These are phyloP conservation scores for Neurospora intermedia DNA, from an alignment of 495 filamentous ascomycete genomes.

Conservation along the genomic window DNA sequence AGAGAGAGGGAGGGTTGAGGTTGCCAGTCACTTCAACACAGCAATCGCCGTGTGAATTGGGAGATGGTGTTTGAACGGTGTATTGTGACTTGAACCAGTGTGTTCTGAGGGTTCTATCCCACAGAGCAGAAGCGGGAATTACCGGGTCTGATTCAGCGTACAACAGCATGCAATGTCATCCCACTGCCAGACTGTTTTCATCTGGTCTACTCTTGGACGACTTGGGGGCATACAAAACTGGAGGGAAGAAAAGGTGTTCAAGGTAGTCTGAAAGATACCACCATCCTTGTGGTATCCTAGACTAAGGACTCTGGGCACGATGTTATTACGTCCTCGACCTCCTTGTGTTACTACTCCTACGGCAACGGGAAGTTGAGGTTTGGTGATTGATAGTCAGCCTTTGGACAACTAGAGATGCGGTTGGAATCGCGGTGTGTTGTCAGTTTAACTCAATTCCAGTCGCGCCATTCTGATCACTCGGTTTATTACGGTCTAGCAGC, in stretches of 20 bases:
- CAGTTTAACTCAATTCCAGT: not conserved
- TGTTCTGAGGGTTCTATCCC: not conserved
- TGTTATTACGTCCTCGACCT: not conserved
- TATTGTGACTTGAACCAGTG: not conserved
- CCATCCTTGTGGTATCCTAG: not conserved
- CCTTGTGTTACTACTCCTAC: not conserved
- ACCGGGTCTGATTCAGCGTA: not conserved
- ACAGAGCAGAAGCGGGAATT: not conserved
- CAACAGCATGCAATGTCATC: not conserved
- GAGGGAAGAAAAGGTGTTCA: not conserved
- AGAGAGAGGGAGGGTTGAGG: not conserved
- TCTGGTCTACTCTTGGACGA: not conserved
- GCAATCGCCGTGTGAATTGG: not conserved
- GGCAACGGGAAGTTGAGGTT: not conserved
- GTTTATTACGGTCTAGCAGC: not conserved
- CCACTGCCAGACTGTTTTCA: not conserved
- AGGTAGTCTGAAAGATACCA: not conserved
- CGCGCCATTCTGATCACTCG: not conserved
- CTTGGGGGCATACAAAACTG: not conserved
- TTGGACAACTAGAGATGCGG: not conserved
- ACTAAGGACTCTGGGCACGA: not conserved
- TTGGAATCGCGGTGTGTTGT: not conserved
- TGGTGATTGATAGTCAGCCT: not conserved
- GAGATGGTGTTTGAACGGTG: not conserved
- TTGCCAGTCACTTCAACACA: not conserved